Percentiles rank a stretch among this genome's conserved stretches.
These are phyloP conservation scores for Trichophyton rubrum DNA, from an alignment of 2,329 filamentous ascomycete species.

Conservation along the genomic window DNA sequence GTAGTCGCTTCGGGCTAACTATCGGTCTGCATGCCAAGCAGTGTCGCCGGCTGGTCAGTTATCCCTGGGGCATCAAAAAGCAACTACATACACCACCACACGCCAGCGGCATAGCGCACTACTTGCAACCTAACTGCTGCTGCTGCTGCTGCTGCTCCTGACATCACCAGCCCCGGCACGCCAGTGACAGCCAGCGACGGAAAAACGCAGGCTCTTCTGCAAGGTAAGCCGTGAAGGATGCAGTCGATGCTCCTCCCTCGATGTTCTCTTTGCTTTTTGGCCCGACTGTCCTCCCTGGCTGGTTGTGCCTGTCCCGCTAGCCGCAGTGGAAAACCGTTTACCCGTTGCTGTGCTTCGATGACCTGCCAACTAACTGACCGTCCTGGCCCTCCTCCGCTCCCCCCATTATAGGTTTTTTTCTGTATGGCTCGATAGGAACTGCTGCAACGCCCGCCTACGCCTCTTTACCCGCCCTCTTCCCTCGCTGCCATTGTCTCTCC, in stretches of 20 bases:
- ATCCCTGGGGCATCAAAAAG: constrained; percentile 18
- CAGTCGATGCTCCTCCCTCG: neutral
- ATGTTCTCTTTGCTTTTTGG: neutral
- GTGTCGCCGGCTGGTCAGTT: constrained; percentile 26
- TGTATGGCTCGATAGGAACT: neutral
- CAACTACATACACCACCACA: constrained; percentile 6
- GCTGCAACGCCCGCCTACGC: neutral
- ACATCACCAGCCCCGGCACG: neutral
- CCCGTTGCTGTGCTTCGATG: neutral
- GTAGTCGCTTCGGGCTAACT: neutral
- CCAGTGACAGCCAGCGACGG: neutral
- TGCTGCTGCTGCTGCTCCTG: neutral
- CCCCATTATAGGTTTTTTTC: too few relatives aligned
- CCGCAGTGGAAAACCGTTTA: neutral
- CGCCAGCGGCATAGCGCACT: constrained; percentile 10
- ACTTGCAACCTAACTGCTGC: neutral
- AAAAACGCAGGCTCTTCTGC: neutral
- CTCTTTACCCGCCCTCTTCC: too few relatives aligned
- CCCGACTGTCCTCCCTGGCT: neutral
- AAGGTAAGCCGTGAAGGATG: neutral
- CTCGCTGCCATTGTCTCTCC: neutral
- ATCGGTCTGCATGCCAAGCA: constrained; percentile 19
- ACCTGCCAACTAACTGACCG: neutral
- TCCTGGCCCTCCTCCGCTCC: too few relatives aligned
- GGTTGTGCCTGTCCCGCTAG: neutral